Evolutionary conservation across 352 stramenopile genomes (phyloP), one percentile per base, ranked within the genome.

Genomic region (Detonula confervacea): DNA sequence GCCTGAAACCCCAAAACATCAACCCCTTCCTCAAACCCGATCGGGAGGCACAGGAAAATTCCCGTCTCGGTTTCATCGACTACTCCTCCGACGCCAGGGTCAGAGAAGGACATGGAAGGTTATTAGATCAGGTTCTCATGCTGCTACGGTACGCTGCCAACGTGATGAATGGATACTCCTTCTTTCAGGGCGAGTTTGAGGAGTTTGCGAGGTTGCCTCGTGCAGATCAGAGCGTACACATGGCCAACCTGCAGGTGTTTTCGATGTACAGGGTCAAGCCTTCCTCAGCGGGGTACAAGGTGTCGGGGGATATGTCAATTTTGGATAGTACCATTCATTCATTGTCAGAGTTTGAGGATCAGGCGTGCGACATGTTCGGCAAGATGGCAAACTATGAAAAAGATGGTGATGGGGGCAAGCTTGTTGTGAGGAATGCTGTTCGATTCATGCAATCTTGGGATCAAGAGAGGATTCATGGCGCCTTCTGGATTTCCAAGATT

Each of bases 91-190:
- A 74, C 27, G 65, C 25, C 9, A 74, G 65, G 51, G 29, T 74
- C 51, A 51, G 18, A 33, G 65, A 74, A 27, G 65, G 65, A 24
- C 65, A 74, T 33, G 65, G 65, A 20, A 63, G 65, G 35, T 27
- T 74, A 3, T 27, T 74, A n/a, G 65, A 74, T 74, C 65, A 74
- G 51, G 35, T 62, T 24, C 27, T 63, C 4, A 74, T 74, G 65
- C 20, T 63, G 27, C 46, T 74, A 35, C 49, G 65, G 9, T 74
- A 46, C 47, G 39, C 62, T 6, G 62, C 59, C 0, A 71, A 71
- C 22, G 11, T 46, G 0, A 57, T 57, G 49, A 44, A 71, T 61
- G 65, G 65, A 6, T 65, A 18, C 51, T 39, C n/a, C 25, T 39
- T 55, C 35, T 64, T 52, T 30, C 12, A 54, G 9, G 65, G 51